Base-by-base conservation (phyloP, 2,329 filamentous ascomycete species). In the Paramyrothecium roridum region DNA sequence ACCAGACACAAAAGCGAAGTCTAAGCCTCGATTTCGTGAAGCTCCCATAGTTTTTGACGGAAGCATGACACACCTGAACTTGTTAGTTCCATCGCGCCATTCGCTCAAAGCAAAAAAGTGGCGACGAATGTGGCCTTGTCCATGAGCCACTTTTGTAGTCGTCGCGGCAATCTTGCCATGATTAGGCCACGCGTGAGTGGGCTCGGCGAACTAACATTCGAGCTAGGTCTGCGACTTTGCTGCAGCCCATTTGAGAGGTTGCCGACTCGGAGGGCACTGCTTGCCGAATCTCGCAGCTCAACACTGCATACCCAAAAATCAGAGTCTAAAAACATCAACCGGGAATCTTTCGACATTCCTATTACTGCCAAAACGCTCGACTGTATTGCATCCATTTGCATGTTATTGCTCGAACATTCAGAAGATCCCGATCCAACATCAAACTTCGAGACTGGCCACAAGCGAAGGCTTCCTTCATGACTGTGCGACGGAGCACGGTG, bases 81-180 rank as follows among this genome's bases (percentile, higher is more conserved):
- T 50, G 19, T 50, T 50, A 7, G 21, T 26, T n/a, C 48, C 48
- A 30, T 50, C 48, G 17, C 48, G 48, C 48, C 48, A 50, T 23
- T 50, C 48, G 22, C 48, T 50, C 48, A 50, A 19, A 17, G 48
- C 48, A 30, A 50, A 50, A 22, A 50, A 50, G 19, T 50, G 48
- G 17, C 48, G 48, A 16, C 48, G 20, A 50, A n/a, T 30, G n/a
- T 30, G 19, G 12, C 8, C 8, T 17, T 20, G 33, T 17, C 19
- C 26, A 30, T 30, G 26, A n/a, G 26, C 26, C 10, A 30, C 10
- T 10, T 30, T 30, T 30, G n/a, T n/a, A n/a, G n/a, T n/a, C n/a
- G n/a, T n/a, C 26, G 26, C 26, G 10, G 26, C 26, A 10, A 30
- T 30, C 10, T 4, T 10, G 10, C 4, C 10, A 30, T 10, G 26